These are phyloP conservation scores for Fusarium domesticum DNA, from an alignment of 2,329 filamentous ascomycete genomes.

Conservation along the genomic window DNA sequence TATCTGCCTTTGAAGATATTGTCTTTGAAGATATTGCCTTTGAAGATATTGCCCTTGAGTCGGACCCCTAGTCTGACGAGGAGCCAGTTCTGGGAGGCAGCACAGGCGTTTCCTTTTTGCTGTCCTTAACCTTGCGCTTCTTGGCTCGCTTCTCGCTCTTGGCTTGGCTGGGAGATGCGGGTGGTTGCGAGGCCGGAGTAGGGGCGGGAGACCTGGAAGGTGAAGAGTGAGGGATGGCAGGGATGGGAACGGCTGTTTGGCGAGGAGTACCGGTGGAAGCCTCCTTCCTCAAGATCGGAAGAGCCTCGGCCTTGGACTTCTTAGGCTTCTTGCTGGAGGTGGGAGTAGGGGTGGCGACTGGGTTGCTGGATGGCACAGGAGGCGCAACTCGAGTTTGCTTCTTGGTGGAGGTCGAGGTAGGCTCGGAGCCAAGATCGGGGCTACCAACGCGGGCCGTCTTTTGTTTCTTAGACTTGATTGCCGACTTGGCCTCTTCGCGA, in stretches of 20 bases:
- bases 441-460: constrained; percentile 34
- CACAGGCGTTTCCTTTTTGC: constrained; percentile 29
- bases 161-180: constrained; percentile 20
- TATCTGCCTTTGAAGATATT: neutral
- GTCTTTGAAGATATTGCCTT: neutral
- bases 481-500: constrained; percentile 33
- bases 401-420: constrained; percentile 25
- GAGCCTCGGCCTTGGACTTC: constrained; percentile 27
- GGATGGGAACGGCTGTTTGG: constrained; percentile 35
- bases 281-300: constrained; percentile 22
- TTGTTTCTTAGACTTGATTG: constrained; percentile 43
- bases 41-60: constrained; percentile 3
- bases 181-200: constrained; percentile 9
- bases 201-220: constrained; percentile 27
- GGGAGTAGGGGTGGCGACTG: constrained; percentile 24
- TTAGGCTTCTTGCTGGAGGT: constrained; percentile 21
- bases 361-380: constrained; percentile 27
- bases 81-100: constrained; percentile 21
- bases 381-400: constrained; percentile 35
- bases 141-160: constrained; percentile 32
- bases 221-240: constrained; percentile 34
- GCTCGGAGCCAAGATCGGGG: constrained; percentile 36
- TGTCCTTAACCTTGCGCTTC: constrained; percentile 31
- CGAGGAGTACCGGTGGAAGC: constrained; percentile 30
- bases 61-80: constrained; percentile 23